These are phyloP conservation scores for Usnea hakonensis DNA, from an alignment of 495 filamentous ascomycete genomes.

Conservation along the genomic window DNA sequence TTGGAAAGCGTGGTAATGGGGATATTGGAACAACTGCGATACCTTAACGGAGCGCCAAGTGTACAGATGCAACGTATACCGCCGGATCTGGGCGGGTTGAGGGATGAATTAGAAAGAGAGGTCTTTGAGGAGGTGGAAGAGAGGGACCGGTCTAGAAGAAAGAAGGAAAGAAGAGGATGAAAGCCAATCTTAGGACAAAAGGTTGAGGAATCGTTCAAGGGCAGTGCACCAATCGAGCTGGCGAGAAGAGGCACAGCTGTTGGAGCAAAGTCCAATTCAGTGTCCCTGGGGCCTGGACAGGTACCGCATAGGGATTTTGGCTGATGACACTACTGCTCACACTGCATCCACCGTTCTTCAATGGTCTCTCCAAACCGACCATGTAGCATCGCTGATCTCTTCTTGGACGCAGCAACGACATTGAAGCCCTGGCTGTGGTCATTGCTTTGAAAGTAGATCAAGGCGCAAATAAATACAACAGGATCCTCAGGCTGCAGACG, in stretches of 20 bases:
- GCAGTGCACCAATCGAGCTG: not conserved
- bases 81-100: slow-evolving; percentile 61
- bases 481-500: not conserved
- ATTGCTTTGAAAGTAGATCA: not conserved
- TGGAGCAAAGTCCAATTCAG: not conserved
- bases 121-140: slow-evolving; percentile 63
- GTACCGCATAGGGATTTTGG: not conserved
- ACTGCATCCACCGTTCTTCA: not conserved
- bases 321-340: not conserved
- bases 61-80: slow-evolving; percentile 79
- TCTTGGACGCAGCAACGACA: not conserved
- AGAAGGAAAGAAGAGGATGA: slow-evolving; percentile 32
- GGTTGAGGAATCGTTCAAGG: not conserved
- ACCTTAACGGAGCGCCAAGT: slow-evolving; percentile 75
- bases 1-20: slow-evolving; percentile 64
- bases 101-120: slow-evolving; percentile 73
- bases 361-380: not conserved
- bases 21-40: slow-evolving; percentile 78
- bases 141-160: slow-evolving; percentile 47
- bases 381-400: not conserved
- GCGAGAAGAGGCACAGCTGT: not conserved
- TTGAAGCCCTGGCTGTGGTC: not conserved
- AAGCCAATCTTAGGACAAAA: not conserved
- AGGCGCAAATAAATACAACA: not conserved
- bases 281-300: not conserved